Evolutionary conservation across 2,329 filamentous ascomycete species (phyloP).

Genomic region (Neonectria punicea): DNA sequence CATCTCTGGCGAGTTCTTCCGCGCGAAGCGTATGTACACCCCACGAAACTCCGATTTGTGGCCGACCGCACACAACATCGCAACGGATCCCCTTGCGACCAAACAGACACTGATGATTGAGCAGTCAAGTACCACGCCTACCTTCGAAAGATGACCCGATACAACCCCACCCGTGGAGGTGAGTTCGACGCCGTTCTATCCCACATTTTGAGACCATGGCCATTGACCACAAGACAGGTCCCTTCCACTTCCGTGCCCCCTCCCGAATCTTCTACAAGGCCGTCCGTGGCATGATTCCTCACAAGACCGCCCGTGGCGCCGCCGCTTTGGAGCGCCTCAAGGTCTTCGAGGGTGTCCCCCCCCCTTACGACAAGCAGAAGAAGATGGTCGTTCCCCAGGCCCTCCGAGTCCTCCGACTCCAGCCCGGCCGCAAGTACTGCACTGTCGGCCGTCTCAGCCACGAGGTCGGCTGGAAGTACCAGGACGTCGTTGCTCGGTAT

Average conservation of each 20-base stretch:
- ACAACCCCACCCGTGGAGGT: conserved; percentile 99
- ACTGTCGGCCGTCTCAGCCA: conserved; percentile 97
- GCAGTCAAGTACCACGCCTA: conserved; percentile 99
- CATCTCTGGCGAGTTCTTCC: conserved; percentile 99
- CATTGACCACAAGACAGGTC: conserved; percentile 67
- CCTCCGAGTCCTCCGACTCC: conserved; percentile 93
- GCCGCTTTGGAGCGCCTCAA: conserved; percentile 98
- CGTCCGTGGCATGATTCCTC: conserved; percentile 99
- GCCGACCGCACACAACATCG: conserved; percentile 34
- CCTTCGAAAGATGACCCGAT: conserved; percentile 99
- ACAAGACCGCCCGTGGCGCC: conserved; percentile 98
- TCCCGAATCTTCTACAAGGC: conserved; percentile 99
- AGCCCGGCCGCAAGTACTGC: conserved; percentile 99
- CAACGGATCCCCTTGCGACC: conserved; percentile 17
- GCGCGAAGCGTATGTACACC: conserved; percentile 92
- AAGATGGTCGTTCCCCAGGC: conserved; percentile 99
- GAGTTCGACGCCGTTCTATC: conserved; percentile 52
- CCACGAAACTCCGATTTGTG: conserved; percentile 33
- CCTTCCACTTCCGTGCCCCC: conserved; percentile 99
- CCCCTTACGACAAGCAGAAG: conserved; percentile 99
- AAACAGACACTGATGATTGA: conserved; percentile 57
- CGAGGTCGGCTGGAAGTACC: conserved; percentile 99
- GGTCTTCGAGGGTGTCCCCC: conserved; percentile 99
- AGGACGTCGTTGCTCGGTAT: conserved; percentile 97
- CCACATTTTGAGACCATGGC: conserved; percentile 44